Conservation (phyloP, 345 rosid species). For the Clausena lansium region DNA sequence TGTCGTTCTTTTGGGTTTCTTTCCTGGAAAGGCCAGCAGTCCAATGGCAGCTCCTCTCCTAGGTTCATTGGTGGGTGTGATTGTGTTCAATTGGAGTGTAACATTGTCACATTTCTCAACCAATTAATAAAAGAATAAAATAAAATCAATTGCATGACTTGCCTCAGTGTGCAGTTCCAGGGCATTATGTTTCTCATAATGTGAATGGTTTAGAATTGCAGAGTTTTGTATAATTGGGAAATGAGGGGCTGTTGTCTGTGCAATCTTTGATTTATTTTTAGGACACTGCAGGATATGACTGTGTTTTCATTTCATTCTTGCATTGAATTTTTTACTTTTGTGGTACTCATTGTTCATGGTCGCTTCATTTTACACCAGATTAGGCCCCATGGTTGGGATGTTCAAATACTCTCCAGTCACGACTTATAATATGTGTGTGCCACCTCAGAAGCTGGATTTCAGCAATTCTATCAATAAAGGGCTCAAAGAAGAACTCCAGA, state of each 20-base stretch:
- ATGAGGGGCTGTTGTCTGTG: not conserved
- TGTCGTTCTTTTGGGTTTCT: not conserved
- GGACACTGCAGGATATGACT: not conserved
- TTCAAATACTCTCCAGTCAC: slow-evolving; percentile 77
- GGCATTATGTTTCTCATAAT: not conserved
- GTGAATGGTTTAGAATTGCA: not conserved
- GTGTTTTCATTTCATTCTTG: not conserved
- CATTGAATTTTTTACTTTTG: not conserved
- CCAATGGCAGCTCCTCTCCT: not conserved
- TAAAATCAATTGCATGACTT: not conserved
- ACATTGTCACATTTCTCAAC: not conserved
- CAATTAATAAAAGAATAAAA: not conserved
- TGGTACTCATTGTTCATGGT: slow-evolving; percentile 5
- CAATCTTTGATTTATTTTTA: not conserved
- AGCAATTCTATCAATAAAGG: slow-evolving; percentile 45
- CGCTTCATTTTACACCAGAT: slow-evolving; percentile 42
- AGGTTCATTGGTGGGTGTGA: not conserved
- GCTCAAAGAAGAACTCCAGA: slow-evolving; percentile 54
- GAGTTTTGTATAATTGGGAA: not conserved
- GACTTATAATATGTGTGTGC: slow-evolving; percentile 68
- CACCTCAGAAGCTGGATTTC: slow-evolving; percentile 66
- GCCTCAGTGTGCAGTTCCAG: not conserved
- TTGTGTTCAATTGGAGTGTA: slow-evolving; percentile 3
- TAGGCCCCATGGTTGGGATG: slow-evolving; percentile 86
- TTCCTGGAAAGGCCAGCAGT: not conserved